Percentiles rank a stretch among this genome's conserved stretches.
Evolutionary conservation across 805 yeast genomes (phyloP).

Genomic region (Zygoascus bituminiphila): DNA sequence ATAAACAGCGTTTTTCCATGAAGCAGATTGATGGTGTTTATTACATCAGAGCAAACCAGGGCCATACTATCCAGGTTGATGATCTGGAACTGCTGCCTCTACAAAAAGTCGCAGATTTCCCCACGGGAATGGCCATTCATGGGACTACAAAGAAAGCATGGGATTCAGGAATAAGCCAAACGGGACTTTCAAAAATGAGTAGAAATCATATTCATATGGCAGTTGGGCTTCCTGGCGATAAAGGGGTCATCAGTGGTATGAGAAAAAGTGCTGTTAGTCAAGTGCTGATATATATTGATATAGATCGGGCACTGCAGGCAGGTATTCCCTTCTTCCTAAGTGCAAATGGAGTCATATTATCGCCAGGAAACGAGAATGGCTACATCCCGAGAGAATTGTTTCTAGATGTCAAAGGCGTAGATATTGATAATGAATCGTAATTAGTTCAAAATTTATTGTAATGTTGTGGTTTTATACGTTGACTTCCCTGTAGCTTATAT

Average conservation of each 20-base stretch:
- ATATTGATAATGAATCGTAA: too few species aligned
- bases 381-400: slow-evolving; percentile 40
- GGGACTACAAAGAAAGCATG: slow-evolving; percentile 59
- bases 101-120: slow-evolving; percentile 36
- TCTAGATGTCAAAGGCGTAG: slow-evolving; percentile 27
- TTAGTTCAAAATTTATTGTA: too few species aligned
- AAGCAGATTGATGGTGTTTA: slow-evolving; percentile 15
- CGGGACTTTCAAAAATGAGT: slow-evolving; percentile 59
- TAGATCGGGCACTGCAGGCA: slow-evolving; percentile 38
- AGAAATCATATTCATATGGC: slow-evolving; percentile 88
- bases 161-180: slow-evolving; percentile 38
- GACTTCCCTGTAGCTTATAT: too few species aligned
- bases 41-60: slow-evolving; percentile 82
- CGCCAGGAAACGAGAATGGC: slow-evolving; percentile 55
- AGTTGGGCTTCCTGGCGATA: slow-evolving; percentile 40
- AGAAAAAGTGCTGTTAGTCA: slow-evolving; percentile 40
- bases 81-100: slow-evolving; percentile 38
- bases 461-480: too few species aligned
- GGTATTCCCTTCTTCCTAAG: slow-evolving; percentile 51
- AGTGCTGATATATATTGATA: slow-evolving; percentile 57
- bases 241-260: slow-evolving; percentile 62
- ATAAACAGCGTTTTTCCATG: slow-evolving; percentile 62
- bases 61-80: slow-evolving; percentile 58
- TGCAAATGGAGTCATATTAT: slow-evolving; percentile 65
- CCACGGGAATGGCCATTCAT: slow-evolving; percentile 53